Conservation (phyloP, 1,284 basidiomycete species). For the Heliocybe sulcata region DNA sequence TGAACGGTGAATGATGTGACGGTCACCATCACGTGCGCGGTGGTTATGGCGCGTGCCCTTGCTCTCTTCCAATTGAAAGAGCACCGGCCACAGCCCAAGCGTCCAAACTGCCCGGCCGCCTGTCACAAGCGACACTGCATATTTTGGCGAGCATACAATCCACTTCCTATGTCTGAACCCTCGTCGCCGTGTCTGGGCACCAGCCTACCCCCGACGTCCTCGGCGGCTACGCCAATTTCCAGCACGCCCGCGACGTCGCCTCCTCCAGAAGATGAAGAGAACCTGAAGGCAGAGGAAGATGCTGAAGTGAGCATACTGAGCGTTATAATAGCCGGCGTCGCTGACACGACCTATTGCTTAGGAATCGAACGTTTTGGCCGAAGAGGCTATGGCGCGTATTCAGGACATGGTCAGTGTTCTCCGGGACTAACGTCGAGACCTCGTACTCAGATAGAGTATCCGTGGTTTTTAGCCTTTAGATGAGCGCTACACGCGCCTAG, state of each 20-base stretch:
- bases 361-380: not conserved
- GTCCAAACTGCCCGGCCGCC: too few relatives aligned
- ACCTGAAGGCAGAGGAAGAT: not conserved
- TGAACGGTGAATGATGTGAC: too few relatives aligned
- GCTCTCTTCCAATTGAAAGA: too few relatives aligned
- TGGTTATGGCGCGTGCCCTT: not conserved
- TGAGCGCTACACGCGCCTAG: constrained; percentile 40
- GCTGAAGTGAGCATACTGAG: not conserved
- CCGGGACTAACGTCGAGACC: not conserved
- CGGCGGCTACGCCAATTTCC: not conserved
- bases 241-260: constrained; percentile 10
- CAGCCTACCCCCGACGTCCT: not conserved
- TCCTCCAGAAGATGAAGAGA: constrained; percentile 3
- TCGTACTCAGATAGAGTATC: not conserved
- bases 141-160: not conserved
- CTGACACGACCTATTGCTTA: not conserved
- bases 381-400: not conserved
- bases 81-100: too few relatives aligned
- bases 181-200: not conserved
- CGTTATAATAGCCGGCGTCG: not conserved
- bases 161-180: not conserved
- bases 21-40: not conserved
- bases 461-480: constrained; percentile 28
- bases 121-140: too few relatives aligned
- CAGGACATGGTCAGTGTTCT: not conserved